phyloP scores from a whole-genome alignment of 768 basidiomycete species.

The Suillus spraguei region DNA sequence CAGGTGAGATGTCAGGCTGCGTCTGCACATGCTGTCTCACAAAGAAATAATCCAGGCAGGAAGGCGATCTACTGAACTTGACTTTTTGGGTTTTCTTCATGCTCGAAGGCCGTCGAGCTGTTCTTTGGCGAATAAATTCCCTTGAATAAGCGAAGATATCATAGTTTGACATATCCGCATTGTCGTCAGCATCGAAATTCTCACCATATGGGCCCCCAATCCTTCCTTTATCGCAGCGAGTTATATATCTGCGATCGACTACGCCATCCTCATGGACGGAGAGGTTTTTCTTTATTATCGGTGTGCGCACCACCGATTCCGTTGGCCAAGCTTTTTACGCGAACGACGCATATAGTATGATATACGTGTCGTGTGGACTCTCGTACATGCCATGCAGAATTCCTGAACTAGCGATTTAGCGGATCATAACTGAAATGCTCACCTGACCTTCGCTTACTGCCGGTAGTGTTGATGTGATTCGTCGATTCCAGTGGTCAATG shows the following conservation, averaged over 20 bases:
- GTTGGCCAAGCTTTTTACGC: not conserved
- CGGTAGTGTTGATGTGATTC: not conserved
- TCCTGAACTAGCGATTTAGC: not conserved
- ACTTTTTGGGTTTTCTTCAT: constrained; percentile 32
- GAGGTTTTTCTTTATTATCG: constrained; percentile 24
- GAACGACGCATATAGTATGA: not conserved
- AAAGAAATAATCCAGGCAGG: constrained; percentile 35
- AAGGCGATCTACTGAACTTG: constrained; percentile 36
- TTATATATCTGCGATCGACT: constrained; percentile 22
- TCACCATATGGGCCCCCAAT: not conserved
- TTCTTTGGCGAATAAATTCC: constrained; percentile 26
- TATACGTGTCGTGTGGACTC: not conserved
- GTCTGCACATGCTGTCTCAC: constrained; percentile 30
- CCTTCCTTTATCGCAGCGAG: constrained; percentile 10
- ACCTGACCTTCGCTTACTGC: not conserved
- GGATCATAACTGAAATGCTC: not conserved
- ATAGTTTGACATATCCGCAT: constrained; percentile 14
- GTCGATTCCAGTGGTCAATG: constrained; percentile 6
- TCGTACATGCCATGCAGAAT: not conserved
- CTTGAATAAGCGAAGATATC: constrained; percentile 20
- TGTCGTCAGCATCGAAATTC: constrained; percentile 1
- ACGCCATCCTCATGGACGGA: constrained; percentile 25
- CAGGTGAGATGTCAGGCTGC: constrained; percentile 14
- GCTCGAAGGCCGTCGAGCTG: constrained; percentile 20
- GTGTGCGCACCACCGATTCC: constrained; percentile 16